Evolutionary conservation across 1,139 yeast genomes (phyloP), one percentile per base, ranked within the genome.

Genomic region (Saccharomycopsis hybrid): DNA sequence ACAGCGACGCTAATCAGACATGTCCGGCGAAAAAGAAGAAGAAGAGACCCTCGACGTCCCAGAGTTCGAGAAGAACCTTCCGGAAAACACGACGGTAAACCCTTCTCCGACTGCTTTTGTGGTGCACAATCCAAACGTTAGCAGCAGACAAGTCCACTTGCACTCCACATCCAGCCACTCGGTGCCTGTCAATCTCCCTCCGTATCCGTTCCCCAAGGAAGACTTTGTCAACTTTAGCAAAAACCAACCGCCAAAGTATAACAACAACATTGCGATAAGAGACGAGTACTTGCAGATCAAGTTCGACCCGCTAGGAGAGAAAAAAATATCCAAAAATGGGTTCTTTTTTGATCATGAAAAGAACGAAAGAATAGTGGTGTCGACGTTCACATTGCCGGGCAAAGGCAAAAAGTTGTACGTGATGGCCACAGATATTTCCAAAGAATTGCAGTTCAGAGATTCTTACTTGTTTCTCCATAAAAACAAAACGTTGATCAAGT

Each of bases 371-470:
- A 39, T 51, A 61, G 64, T 81, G 32, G 72, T 80, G 59, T 74
- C 75, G 46, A 76, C 82, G 0, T 82, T 82, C 62, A 77, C 78
- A 5, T 67, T 82, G 31, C 77, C 84, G 43, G 68, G 68, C 0
- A 64, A 68, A 31, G 76, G 76, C 5, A 63, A 63, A 71, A 80
- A 74, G 58, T 67, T 78, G 50, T 82, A 70, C 61, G 79, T 78
- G 76, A 69, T 82, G 55, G 83, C 86, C 1, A 80, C 86, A 0
- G 88, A 82, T 58, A 83, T 83, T 25, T 86, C 88, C 2, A 73
- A 82, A 57, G 71, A 77, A 53, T 77, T 82, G 39, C 79, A 80
- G 38, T 77, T 77, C 61, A 68, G 87, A 52, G 88, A 82, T 62
- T 78, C 86, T 1, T 82, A 82, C 58, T 67, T 82, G 32, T 65